A percentile compares a stretch with the other conserved stretches of the same genome.
These are phyloP conservation scores for Penicillium griseofulvum DNA, from an alignment of 2,329 filamentous ascomycete genomes.

Conservation along the genomic window DNA sequence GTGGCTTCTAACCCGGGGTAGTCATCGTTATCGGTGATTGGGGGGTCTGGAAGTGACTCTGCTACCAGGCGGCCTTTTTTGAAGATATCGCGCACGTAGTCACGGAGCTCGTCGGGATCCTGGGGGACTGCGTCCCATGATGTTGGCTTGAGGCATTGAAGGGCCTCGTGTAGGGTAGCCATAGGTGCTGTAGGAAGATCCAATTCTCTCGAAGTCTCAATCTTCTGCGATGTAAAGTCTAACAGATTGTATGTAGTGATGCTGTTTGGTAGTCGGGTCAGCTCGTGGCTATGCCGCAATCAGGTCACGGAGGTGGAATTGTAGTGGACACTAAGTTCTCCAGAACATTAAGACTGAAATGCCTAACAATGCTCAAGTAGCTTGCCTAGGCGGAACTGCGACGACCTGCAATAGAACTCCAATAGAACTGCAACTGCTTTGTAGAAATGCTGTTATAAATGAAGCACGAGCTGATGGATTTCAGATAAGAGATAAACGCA, in stretches of 20 bases:
- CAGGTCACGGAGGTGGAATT: background rate
- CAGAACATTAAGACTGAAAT: background rate
- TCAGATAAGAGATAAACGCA: background rate
- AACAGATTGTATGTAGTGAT: background rate
- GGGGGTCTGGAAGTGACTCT: conserved; percentile 68
- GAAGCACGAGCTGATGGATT: background rate
- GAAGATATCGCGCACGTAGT: conserved; percentile 61
- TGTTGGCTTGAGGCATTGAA: conserved; percentile 57
- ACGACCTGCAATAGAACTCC: background rate
- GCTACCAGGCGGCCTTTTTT: conserved; percentile 66
- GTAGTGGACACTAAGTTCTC: background rate
- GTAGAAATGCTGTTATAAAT: background rate
- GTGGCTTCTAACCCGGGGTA: conserved; percentile 31
- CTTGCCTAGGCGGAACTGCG: background rate
- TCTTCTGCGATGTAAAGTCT: background rate
- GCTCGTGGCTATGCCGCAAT: background rate
- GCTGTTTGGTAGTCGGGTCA: background rate
- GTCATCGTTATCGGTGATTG: conserved; percentile 37
- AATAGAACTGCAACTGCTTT: background rate
- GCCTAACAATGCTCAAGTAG: background rate
- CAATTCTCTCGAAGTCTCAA: no score
- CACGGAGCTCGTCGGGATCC: conserved; percentile 49
- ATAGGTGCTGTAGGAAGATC: conserved; percentile 38
- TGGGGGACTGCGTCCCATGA: conserved; percentile 52
- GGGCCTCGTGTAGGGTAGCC: conserved; percentile 58